Evolutionary conservation across 495 filamentous ascomycete genomes (phyloP).

Genomic region (Penicillium steckii): DNA sequence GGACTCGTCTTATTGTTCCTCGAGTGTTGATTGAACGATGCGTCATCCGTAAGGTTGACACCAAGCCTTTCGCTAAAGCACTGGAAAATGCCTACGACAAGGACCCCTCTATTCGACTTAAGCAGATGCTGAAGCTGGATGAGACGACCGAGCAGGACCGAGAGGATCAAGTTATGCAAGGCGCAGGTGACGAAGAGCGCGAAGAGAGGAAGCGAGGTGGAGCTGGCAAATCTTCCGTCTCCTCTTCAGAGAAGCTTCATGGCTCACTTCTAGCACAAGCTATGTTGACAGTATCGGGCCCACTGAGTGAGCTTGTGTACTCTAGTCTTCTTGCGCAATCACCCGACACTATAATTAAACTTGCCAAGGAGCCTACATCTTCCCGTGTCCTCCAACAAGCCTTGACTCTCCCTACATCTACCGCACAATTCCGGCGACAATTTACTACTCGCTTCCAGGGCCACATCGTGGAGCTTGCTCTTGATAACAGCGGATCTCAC

Average conservation of each 20-base stretch:
- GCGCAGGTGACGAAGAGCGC: conserved; percentile 31
- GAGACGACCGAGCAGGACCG: conserved; percentile 21
- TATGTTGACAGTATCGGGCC: conserved; percentile 59
- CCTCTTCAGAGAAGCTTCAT: conserved; percentile 54
- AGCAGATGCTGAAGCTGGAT: conserved; percentile 56
- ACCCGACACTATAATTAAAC: conserved; percentile 37
- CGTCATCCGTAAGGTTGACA: conserved; percentile 61
- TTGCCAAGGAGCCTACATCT: conserved; percentile 60
- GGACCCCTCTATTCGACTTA: conserved; percentile 52
- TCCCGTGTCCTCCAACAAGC: conserved; percentile 72
- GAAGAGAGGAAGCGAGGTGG: conserved; percentile 34
- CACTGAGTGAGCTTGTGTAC: conserved; percentile 56
- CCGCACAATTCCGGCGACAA: conserved; percentile 58
- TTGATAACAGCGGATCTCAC: conserved; percentile 70
- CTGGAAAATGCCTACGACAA: conserved; percentile 58
- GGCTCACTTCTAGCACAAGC: conserved; percentile 65
- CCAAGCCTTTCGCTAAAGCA: conserved; percentile 56
- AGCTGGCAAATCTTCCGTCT: conserved; percentile 20
- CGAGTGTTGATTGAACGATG: conserved; percentile 82
- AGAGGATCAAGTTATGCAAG: conserved; percentile 29
- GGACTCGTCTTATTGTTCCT: conserved; percentile 72
- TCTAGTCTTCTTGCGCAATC: conserved; percentile 50
- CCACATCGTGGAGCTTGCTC: conserved; percentile 61
- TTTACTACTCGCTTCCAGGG: conserved; percentile 59
- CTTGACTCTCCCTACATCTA: conserved; percentile 56